Base-by-base conservation (phyloP, 192 early-diverging fungal genomes). In the Coemansia sp. region DNA sequence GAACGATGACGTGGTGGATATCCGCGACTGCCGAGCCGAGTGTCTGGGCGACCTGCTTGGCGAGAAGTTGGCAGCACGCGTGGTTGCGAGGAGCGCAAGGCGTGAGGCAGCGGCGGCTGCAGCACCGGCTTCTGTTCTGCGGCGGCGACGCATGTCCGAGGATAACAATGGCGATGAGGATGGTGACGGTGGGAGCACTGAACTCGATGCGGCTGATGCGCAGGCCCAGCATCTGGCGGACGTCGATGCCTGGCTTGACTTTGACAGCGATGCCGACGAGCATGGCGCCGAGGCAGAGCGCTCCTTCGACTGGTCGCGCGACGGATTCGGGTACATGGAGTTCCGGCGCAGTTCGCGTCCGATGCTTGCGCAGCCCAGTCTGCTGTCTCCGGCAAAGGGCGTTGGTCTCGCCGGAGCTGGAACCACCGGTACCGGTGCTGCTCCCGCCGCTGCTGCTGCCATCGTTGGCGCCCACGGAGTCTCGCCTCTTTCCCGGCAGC, bases 321-420 rank as follows among this genome's bases (percentile, higher is more conserved):
- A 80, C 21, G 78, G 78, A 10, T 80, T 80, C 15, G 78, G 78
- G 42, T 76, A 80, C 55, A 76, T 80, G 69, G 78, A 80, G 71
- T 76, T 80, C 69, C 73, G 78, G 19, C 72, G 78, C 15, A 62
- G 49, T 15, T 75, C 73, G 18, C 65, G 65, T 2, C 48, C 68
- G 6, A 68, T 72, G 13, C 45, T 71, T 11, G 62, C 63, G 49
- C 47, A 61, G 18, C 51, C 52, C 47, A 65, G 54, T 41, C 37
- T 56, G n/a, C 41, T 80, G 46, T 74, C 72, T 16, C 77, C 77
- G 0, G 65, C 46, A 8, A 45, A 8, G n/a, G 57, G 36, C 6
- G 51, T 9, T 37, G 48, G 41, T 26, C 36, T 47, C 61, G 12
- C 66, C 66, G 43, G 43, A 15, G 13, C 43, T 45, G 43, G 51